Evolutionary conservation across 176 grass and related monocot species (phyloP).

Genomic region (Ensete ventricosum): DNA sequence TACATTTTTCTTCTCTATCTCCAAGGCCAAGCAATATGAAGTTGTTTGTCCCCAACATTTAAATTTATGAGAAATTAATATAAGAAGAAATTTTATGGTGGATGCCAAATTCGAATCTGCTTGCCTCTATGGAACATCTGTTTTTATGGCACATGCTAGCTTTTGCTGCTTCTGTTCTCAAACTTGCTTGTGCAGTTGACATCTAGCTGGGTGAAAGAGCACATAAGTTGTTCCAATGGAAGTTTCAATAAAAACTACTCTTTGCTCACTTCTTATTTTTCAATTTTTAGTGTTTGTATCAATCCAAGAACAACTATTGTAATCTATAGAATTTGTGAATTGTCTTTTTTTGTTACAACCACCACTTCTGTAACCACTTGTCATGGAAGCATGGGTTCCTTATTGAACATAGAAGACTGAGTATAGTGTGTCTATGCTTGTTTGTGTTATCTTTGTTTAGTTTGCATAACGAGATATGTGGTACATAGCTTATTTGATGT

Average conservation of each 20-base stretch:
- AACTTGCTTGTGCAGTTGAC: background rate
- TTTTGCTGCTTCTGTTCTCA: background rate
- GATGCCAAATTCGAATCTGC: background rate
- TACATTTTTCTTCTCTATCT: background rate
- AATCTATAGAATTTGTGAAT: no score
- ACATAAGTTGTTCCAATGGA: no score
- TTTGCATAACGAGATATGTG: background rate
- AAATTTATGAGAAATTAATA: background rate
- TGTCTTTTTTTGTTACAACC: background rate
- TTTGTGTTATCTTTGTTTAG: background rate
- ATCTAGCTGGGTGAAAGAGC: no score
- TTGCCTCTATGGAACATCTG: background rate
- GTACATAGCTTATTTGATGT: background rate
- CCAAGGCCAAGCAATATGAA: background rate
- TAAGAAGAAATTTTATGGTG: background rate
- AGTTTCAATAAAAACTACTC: no score
- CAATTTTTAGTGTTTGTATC: conserved; percentile 6
- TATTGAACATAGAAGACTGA: background rate
- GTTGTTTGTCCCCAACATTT: background rate
- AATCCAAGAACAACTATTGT: background rate
- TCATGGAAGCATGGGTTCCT: background rate
- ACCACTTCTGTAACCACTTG: background rate
- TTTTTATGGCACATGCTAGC: background rate
- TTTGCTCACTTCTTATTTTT: background rate
- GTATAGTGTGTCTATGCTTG: background rate